phyloP scores from a whole-genome alignment of 208 protist species.

The Wallacemonas collosoma region DNA sequence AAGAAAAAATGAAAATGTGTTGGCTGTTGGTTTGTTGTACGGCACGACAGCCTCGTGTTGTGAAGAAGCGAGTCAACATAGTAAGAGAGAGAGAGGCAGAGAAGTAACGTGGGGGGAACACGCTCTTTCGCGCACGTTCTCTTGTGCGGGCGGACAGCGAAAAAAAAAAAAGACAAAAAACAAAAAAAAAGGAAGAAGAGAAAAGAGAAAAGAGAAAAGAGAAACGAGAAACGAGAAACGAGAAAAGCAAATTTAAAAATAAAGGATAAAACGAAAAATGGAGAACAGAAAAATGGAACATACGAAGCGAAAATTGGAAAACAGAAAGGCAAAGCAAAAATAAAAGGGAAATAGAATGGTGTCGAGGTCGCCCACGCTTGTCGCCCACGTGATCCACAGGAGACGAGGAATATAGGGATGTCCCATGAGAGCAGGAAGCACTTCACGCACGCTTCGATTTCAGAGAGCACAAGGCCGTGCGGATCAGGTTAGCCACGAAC shows the following conservation, averaged over 20 bases:
- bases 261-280: constrained; percentile 20
- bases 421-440: too few species aligned
- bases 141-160: background rate
- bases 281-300: constrained; percentile 20
- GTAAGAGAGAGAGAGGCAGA: background rate
- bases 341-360: background rate
- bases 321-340: constrained; percentile 17
- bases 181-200: background rate
- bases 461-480: too few species aligned
- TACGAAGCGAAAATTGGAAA: background rate
- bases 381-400: too few species aligned
- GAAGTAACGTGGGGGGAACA: too few species aligned
- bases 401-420: too few species aligned
- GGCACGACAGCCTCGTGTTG: background rate
- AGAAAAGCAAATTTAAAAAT: constrained; percentile 18
- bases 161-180: constrained; percentile 2
- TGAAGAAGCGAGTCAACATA: background rate
- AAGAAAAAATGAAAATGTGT: too few species aligned
- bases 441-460: too few species aligned
- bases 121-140: too few species aligned
- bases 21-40: too few species aligned
- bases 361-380: too few species aligned
- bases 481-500: too few species aligned
- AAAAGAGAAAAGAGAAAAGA: constrained; percentile 27
- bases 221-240: constrained; percentile 15